These are phyloP conservation scores for Paecilomyces niveus DNA, from an alignment of 2,329 filamentous ascomycete species.

Conservation along the genomic window DNA sequence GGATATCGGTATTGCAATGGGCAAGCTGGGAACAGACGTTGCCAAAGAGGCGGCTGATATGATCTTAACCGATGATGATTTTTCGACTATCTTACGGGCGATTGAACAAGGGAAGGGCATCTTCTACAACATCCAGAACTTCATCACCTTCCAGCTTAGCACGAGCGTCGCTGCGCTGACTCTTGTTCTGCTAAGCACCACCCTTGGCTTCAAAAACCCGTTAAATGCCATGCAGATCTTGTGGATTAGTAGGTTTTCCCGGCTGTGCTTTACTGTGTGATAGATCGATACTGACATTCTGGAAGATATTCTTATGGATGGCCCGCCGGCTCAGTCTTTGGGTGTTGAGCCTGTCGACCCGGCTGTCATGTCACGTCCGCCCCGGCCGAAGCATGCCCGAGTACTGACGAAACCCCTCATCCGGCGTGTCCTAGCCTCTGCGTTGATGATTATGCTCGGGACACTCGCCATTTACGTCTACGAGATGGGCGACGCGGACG, in stretches of 20 bases:
- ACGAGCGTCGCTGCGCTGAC: conserved; percentile 91
- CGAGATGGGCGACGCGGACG: conserved; percentile 72
- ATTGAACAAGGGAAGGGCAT: conserved; percentile 99
- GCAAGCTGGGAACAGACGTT: conserved; percentile 87
- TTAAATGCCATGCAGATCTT: conserved; percentile 99
- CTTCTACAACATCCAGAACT: conserved; percentile 99
- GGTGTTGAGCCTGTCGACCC: conserved; percentile 93
- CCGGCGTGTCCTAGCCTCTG: conserved; percentile 77
- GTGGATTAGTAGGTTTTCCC: conserved; percentile 82
- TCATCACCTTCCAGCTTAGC: conserved; percentile 95
- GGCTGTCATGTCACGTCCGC: conserved; percentile 86
- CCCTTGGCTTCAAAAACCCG: conserved; percentile 87
- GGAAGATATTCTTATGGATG: conserved; percentile 97
- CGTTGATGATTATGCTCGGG: conserved; percentile 82
- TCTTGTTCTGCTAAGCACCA: conserved; percentile 85
- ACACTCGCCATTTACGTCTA: conserved; percentile 86
- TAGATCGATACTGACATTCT: conserved; percentile 16
- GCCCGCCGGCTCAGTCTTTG: conserved; percentile 90
- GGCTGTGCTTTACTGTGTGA: not conserved
- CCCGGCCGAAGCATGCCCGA: conserved; percentile 76
- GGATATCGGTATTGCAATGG: conserved; percentile 98
- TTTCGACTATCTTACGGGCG: conserved; percentile 81
- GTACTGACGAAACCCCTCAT: conserved; percentile 83
- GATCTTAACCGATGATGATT: conserved; percentile 82
- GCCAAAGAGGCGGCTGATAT: conserved; percentile 92